Evolutionary conservation across 140 eudicot genomes (phyloP).

Genomic region (Ambrosia hybrid): DNA sequence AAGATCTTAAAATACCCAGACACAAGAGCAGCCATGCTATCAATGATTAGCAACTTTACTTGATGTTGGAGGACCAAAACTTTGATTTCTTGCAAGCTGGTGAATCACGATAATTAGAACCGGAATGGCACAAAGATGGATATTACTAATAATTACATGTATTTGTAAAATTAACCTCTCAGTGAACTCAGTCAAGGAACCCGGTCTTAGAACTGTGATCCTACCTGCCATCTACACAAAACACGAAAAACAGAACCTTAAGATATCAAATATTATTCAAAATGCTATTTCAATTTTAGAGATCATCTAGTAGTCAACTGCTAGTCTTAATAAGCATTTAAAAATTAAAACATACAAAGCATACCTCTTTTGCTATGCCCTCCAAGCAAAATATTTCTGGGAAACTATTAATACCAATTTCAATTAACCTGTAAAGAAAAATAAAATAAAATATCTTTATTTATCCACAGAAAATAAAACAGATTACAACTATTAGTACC

Average conservation of each 20-base stretch:
- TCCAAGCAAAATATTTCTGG: conserved; percentile 72
- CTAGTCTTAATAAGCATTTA: too few relatives aligned
- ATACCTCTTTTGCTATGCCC: conserved; percentile 81
- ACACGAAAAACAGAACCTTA: neutral
- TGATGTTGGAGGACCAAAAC: conserved; percentile 60
- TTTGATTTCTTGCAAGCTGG: conserved; percentile 89
- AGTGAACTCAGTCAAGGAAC: conserved; percentile 69
- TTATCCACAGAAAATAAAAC: neutral
- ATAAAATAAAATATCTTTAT: neutral
- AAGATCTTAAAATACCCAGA: conserved; percentile 47
- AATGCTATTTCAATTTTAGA: neutral
- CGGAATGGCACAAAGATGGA: neutral
- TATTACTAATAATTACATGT: neutral
- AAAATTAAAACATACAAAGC: conserved; percentile 18
- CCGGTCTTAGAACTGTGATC: conserved; percentile 73
- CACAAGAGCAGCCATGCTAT: conserved; percentile 89
- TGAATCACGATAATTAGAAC: neutral
- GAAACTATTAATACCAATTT: conserved; percentile 75
- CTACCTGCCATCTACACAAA: conserved; percentile 86
- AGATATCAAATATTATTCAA: neutral
- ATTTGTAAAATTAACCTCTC: conserved; percentile 47
- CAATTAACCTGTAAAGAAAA: conserved; percentile 56
- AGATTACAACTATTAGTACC: conserved; percentile 37
- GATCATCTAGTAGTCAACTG: neutral
- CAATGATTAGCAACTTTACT: conserved; percentile 77